These are phyloP conservation scores for Cynara cardunculus DNA, from an alignment of 129 eudicot species.

Conservation along the genomic window DNA sequence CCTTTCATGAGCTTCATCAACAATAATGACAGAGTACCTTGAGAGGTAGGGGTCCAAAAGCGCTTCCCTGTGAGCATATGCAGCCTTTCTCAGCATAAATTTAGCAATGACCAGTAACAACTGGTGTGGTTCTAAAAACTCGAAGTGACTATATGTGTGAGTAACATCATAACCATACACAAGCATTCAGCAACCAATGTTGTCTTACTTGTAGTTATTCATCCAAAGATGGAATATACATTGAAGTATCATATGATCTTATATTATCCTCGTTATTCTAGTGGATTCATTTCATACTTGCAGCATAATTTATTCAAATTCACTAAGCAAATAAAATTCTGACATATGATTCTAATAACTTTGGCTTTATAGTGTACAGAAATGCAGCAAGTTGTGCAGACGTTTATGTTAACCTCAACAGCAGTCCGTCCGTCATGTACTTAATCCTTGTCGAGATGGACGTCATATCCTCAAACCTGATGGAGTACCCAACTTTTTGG, in stretches of 20 bases:
- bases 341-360: not conserved
- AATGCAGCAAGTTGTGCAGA: constrained; percentile 5
- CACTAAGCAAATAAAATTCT: not conserved
- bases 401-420: constrained; percentile 55
- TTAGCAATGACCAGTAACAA: not conserved
- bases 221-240: no score
- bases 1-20: constrained; percentile 99
- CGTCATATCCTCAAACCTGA: constrained; percentile 90
- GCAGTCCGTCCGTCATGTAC: constrained; percentile 94
- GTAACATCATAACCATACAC: not conserved
- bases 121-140: no score
- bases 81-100: constrained; percentile 11
- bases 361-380: not conserved
- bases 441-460: constrained; percentile 74
- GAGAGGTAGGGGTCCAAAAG: constrained; percentile 87
- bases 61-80: constrained; percentile 72
- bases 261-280: not conserved
- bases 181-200: no score
- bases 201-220: no score
- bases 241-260: not conserved
- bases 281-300: not conserved
- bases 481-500: constrained; percentile 88
- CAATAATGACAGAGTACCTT: constrained; percentile 79
- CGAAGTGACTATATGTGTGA: no score
- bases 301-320: not conserved